phyloP scores from a whole-genome alignment of 164 flowering plant species.

The Stephania cephalantha region DNA sequence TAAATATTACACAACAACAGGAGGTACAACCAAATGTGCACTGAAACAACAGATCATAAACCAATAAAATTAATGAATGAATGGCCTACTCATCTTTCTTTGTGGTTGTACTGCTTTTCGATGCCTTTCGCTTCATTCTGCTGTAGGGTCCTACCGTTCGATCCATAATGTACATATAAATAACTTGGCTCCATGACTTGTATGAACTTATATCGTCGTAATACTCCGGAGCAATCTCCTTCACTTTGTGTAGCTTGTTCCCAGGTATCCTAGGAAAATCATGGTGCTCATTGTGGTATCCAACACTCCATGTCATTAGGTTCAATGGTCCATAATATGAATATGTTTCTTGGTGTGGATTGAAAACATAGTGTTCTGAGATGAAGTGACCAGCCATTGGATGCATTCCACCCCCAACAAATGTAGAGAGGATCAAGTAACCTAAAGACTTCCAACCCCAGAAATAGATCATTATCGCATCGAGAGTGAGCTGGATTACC shows the following conservation, averaged over 20 bases:
- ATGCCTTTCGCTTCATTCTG: slow-evolving; percentile 78
- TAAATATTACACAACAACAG: background rate
- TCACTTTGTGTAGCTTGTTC: slow-evolving; percentile 81
- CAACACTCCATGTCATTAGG: slow-evolving; percentile 86
- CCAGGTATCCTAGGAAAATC: slow-evolving; percentile 96
- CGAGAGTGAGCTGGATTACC: slow-evolving; percentile 52
- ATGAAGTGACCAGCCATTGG: slow-evolving; percentile 99
- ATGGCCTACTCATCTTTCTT: slow-evolving; percentile 52
- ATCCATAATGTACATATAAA: slow-evolving; percentile 88
- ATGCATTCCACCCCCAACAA: slow-evolving; percentile 97
- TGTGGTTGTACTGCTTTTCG: slow-evolving; percentile 7
- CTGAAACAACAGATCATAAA: background rate
- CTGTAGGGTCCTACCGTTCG: slow-evolving; percentile 77
- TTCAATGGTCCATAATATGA: slow-evolving; percentile 93
- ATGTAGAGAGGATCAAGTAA: slow-evolving; percentile 82
- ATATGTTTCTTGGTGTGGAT: slow-evolving; percentile 81
- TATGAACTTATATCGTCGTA: slow-evolving; percentile 58
- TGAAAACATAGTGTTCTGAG: slow-evolving; percentile 89
- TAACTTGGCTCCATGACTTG: slow-evolving; percentile 93
- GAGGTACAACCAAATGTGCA: background rate
- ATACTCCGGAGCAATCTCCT: slow-evolving; percentile 89
- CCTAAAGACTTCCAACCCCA: slow-evolving; percentile 77
- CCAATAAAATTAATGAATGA: background rate
- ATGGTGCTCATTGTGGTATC: slow-evolving; percentile 97
- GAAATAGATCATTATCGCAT: slow-evolving; percentile 55